Conservation (phyloP, 192 early-diverging fungal species). For the Geranomyces variabilis region DNA sequence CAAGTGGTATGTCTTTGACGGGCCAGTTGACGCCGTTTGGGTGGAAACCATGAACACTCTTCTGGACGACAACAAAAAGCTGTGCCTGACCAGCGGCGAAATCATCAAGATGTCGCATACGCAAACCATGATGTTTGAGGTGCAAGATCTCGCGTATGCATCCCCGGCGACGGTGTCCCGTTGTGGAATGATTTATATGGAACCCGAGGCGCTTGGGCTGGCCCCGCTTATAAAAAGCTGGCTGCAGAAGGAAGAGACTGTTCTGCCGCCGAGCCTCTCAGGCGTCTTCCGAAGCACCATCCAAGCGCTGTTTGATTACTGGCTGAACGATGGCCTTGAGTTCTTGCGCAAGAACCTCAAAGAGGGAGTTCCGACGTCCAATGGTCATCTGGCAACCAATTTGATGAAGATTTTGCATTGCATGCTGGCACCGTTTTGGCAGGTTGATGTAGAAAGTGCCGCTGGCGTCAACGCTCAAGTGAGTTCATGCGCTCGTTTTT, state of each 20-base stretch:
- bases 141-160: conserved; percentile 61
- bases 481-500: neutral
- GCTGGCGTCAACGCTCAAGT: conserved; percentile 19
- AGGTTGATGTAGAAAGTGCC: conserved; percentile 20
- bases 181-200: conserved; percentile 73
- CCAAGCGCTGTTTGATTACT: conserved; percentile 52
- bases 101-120: conserved; percentile 67
- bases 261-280: conserved; percentile 34
- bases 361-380: conserved; percentile 57
- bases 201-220: conserved; percentile 61
- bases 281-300: conserved; percentile 39
- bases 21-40: conserved; percentile 69
- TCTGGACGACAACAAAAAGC: conserved; percentile 68
- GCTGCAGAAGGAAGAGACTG: conserved; percentile 45
- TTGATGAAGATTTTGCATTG: conserved; percentile 57
- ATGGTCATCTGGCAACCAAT: conserved; percentile 56
- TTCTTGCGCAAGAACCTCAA: conserved; percentile 53
- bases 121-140: conserved; percentile 71
- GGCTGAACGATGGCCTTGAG: conserved; percentile 47
- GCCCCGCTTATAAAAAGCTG: conserved; percentile 56
- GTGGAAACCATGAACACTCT: conserved; percentile 67
- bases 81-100: conserved; percentile 64
- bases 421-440: conserved; percentile 42
- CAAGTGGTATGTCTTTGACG: conserved; percentile 71
- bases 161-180: conserved; percentile 68